Conservation (phyloP, 2,329 filamentous ascomycete species). For the Fusarium torreyae region DNA sequence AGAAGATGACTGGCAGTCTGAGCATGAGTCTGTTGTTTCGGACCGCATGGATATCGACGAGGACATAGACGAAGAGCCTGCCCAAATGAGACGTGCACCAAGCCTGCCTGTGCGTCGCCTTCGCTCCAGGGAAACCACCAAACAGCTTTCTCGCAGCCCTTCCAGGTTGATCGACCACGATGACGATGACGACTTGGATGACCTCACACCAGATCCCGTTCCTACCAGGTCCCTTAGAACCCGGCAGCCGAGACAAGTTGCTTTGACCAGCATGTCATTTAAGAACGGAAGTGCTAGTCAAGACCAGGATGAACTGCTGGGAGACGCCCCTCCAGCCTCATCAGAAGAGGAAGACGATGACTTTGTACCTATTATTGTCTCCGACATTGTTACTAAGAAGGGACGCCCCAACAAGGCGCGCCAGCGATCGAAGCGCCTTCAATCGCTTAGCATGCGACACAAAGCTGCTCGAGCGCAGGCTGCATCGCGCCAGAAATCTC, state of each 20-base stretch:
- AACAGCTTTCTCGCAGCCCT: constrained; percentile 37
- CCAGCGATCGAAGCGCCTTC: constrained; percentile 43
- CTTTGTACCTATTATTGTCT: constrained; percentile 55
- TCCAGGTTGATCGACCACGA: constrained; percentile 8
- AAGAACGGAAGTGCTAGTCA: constrained; percentile 42
- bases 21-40: constrained; percentile 41
- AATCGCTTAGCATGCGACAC: constrained; percentile 30
- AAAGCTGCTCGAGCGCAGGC: constrained; percentile 12
- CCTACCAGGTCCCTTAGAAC: constrained; percentile 45
- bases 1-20: constrained; percentile 52
- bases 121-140: constrained; percentile 49
- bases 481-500: constrained; percentile 43
- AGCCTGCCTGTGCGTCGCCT: constrained; percentile 35
- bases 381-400: constrained; percentile 54
- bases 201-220: constrained; percentile 12
- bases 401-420: constrained; percentile 42
- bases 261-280: constrained; percentile 46
- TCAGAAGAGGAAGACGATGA: constrained; percentile 55
- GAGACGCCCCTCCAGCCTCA: constrained; percentile 48
- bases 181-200: constrained; percentile 44
- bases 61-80: constrained; percentile 38
- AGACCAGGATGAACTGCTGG: constrained; percentile 54
- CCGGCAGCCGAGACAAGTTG: constrained; percentile 48
- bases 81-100: constrained; percentile 19
- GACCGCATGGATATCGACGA: constrained; percentile 51